Evolutionary conservation across 345 rosid genomes (phyloP), one percentile per base, ranked within the genome.

Genomic region (Sapria himalayana): DNA sequence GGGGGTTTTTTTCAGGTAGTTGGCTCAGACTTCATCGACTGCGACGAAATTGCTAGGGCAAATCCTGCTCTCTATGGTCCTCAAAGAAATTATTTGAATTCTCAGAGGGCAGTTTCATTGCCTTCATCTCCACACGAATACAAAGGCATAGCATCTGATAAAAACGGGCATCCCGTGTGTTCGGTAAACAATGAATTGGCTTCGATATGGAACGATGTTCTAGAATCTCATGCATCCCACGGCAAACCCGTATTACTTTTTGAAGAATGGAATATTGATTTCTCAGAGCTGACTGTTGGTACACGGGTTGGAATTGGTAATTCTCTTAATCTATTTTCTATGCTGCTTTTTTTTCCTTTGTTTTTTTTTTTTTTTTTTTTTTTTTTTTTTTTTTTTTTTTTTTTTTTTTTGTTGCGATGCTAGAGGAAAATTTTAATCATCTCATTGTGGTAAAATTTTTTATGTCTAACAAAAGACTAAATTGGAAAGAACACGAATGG

Each of bases 291-390:
- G 58, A 71, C 74, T 0, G 89, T 91, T 47, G 93, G 99, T 29
- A 75, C 84, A 50, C 99, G 95, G 40, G 95, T 91, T 48, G 95
- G 99, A 29, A 84, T 91, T 48, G 99, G 99, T 91, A 62, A 66
- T 65, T 33, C 35, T 35, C 34, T 25, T 34, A 41, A 10, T 22
- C 12, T 23, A 15, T 5, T 18, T 45, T 32, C 45, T 34, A 19
- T 16, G 38, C 27, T 13, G 9, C 46, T 2, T 9, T 19, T 4
- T 35, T 27, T 49, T 4, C 4, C 24, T 44, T 34, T 51, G 37
- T 25, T 25, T n/a, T 16, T 8, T 29, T 41, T 23, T 38, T 13
- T 14, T 13, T 37, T 25, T 41, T 18, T 36, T 37, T 4, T 19
- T 22, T 33, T 5, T 44, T 24, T 32, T n/a, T n/a, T n/a, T n/a